Percentiles rank a stretch among this genome's conserved stretches.
phyloP scores from a whole-genome alignment of 352 stramenopile genomes.

The Globisporangium irregulare region DNA sequence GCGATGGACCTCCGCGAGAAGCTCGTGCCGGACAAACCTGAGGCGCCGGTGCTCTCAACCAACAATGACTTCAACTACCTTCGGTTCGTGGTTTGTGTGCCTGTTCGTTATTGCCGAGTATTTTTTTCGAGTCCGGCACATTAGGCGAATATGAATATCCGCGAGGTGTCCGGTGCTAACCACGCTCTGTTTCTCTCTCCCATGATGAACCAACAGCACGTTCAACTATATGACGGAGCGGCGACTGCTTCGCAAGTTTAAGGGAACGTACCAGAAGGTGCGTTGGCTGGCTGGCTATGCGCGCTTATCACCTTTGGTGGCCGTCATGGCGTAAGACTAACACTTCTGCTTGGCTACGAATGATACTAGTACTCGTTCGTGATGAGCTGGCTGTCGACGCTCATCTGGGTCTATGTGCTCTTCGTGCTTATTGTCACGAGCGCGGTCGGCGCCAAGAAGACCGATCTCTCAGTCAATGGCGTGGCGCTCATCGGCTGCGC shows the following conservation, averaged over 20 bases:
- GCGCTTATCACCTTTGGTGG: background rate
- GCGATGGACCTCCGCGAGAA: conserved; percentile 20
- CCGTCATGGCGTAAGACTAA: background rate
- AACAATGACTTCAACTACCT: conserved; percentile 20
- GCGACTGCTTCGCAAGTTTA: conserved; percentile 18
- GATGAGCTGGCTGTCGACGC: conserved; percentile 18
- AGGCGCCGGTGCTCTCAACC: background rate
- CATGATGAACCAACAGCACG: conserved; percentile 1
- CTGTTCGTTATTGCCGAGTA: background rate
- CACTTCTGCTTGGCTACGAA: background rate
- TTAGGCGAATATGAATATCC: background rate
- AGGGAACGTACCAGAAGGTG: conserved; percentile 23
- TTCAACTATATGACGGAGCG: conserved; percentile 27
- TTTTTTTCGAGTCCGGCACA: background rate
- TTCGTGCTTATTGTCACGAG: conserved; percentile 25
- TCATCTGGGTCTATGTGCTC: conserved; percentile 27
- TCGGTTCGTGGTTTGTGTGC: conserved; percentile 10
- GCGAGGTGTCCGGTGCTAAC: background rate
- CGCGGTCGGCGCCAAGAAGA: conserved; percentile 18
- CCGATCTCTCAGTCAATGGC: conserved; percentile 20
- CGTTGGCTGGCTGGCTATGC: background rate
- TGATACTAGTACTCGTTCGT: conserved; percentile 21
- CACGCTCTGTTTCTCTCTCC: background rate
- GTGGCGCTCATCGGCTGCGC: conserved; percentile 18
- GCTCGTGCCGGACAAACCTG: conserved; percentile 10